phyloP scores from a whole-genome alignment of 768 basidiomycete genomes.

The Termitomyces sp. region DNA sequence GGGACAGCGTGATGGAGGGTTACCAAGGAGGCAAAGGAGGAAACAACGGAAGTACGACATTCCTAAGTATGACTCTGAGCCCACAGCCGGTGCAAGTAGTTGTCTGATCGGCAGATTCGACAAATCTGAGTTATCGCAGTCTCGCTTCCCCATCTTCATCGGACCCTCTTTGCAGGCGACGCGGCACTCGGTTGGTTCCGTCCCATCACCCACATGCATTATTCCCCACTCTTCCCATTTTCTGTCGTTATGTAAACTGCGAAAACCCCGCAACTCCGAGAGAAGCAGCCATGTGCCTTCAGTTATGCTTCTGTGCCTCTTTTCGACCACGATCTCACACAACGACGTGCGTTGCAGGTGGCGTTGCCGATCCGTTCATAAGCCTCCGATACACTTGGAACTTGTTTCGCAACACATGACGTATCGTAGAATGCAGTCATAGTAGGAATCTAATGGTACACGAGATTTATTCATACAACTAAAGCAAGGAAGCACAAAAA shows the following conservation, averaged over 20 bases:
- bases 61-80: constrained; percentile 21
- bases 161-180: constrained; percentile 33
- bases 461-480: background rate
- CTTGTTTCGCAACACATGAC: constrained; percentile 3
- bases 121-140: constrained; percentile 16
- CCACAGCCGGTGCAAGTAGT: constrained; percentile 19
- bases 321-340: constrained; percentile 1
- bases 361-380: constrained; percentile 16
- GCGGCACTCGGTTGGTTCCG: constrained; percentile 30
- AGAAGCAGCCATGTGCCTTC: constrained; percentile 17
- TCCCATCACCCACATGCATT: constrained; percentile 14
- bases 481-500: background rate
- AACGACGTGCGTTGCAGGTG: constrained; percentile 14
- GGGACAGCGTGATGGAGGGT: constrained; percentile 35
- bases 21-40: constrained; percentile 36
- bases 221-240: background rate
- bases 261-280: constrained; percentile 9
- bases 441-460: background rate
- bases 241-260: constrained; percentile 6
- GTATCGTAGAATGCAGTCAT: background rate
- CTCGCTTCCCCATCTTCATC: constrained; percentile 28
- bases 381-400: constrained; percentile 16
- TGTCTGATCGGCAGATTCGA: constrained; percentile 30
- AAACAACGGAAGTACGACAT: constrained; percentile 25
- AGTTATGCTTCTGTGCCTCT: constrained; percentile 19